A percentile compares a stretch with the other conserved stretches of the same genome.
Evolutionary conservation across 2,329 filamentous ascomycete genomes (phyloP).

Genomic region (Aureobasidium melanogenum): DNA sequence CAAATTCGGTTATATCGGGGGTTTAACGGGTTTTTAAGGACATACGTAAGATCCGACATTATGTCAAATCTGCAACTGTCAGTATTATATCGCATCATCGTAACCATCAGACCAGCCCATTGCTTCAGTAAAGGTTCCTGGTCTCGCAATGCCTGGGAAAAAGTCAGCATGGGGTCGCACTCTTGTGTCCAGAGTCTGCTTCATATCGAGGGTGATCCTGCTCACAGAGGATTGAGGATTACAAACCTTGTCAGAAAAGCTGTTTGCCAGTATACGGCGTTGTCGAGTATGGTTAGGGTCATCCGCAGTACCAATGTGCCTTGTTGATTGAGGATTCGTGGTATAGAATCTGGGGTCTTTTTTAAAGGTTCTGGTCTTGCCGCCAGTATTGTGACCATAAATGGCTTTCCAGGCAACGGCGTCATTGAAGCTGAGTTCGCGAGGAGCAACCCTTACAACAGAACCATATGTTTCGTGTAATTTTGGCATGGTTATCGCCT

Average conservation of each 20-base stretch:
- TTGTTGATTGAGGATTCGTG: slow-evolving; percentile 18
- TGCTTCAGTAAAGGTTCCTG: slow-evolving; percentile 32
- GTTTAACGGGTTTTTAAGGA: background rate
- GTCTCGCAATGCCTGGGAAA: slow-evolving; percentile 24
- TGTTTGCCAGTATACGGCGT: slow-evolving; percentile 29
- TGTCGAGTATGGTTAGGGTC: slow-evolving; percentile 27
- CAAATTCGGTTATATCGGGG: background rate
- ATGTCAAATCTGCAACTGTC: slow-evolving; percentile 15
- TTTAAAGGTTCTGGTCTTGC: slow-evolving; percentile 17
- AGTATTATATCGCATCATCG: no score
- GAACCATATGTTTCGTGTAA: slow-evolving; percentile 36
- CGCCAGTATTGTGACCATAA: slow-evolving; percentile 6
- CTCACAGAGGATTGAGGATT: background rate
- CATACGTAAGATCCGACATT: slow-evolving; percentile 16
- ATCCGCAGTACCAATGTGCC: slow-evolving; percentile 18
- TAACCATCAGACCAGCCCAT: slow-evolving; percentile 31
- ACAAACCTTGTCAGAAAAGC: slow-evolving; percentile 32
- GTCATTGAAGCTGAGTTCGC: slow-evolving; percentile 38
- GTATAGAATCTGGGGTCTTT: slow-evolving; percentile 37
- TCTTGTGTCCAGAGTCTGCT: no score
- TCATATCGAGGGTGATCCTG: background rate
- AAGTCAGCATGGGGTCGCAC: background rate
- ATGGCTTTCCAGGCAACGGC: slow-evolving; percentile 36
- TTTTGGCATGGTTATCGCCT: slow-evolving; percentile 10
- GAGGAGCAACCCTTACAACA: slow-evolving; percentile 39